These are phyloP conservation scores for Backusella westeae DNA, from an alignment of 192 early-diverging fungal species.

Conservation along the genomic window DNA sequence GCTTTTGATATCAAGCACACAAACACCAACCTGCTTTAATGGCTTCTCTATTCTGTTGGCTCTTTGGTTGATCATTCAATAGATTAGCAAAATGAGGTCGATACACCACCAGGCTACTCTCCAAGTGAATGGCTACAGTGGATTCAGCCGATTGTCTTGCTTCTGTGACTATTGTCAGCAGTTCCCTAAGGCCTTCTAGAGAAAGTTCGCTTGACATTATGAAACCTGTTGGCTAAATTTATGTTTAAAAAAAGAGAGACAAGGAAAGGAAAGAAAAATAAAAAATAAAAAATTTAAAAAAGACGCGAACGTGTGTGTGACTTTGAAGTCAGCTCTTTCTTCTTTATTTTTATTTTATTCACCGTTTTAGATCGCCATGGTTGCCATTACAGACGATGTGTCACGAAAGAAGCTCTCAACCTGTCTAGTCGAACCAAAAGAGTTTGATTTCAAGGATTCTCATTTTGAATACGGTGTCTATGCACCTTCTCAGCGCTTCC, in stretches of 20 bases:
- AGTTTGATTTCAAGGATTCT: conserved; percentile 17
- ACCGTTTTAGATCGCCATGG: not conserved
- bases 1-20: not conserved
- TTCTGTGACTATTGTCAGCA: not conserved
- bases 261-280: not conserved
- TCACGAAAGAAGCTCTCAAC: conserved; percentile 5
- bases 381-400: not conserved
- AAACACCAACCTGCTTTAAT: not conserved
- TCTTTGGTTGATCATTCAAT: not conserved
- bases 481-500: conserved; percentile 48
- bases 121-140: not conserved
- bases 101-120: not conserved
- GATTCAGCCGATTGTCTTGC: not conserved
- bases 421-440: conserved; percentile 18
- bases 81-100: not conserved
- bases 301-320: not conserved
- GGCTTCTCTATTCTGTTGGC: not conserved
- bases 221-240: not conserved
- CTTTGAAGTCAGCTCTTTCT: not conserved
- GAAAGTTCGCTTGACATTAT: not conserved
- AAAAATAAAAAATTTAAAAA: not conserved
- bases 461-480: conserved; percentile 51
- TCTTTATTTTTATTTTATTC: not conserved
- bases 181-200: not conserved
- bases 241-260: not conserved